phyloP scores from a whole-genome alignment of 1,284 basidiomycete genomes.

The Ceratobasidium sp. region DNA sequence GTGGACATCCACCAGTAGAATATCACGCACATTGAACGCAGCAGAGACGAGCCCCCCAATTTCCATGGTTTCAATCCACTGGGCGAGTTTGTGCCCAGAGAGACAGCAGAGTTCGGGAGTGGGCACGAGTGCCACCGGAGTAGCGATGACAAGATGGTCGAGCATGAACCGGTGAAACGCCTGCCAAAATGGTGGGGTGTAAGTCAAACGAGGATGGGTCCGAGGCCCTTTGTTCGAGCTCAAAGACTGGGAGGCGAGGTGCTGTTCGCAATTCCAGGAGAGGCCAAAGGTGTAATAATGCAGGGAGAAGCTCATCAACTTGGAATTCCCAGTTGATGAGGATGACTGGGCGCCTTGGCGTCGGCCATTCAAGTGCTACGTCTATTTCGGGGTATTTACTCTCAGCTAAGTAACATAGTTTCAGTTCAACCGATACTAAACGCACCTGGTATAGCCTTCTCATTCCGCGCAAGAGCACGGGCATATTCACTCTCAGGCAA shows the following conservation, averaged over 20 bases:
- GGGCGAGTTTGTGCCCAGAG: not conserved
- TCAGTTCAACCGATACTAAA: not conserved
- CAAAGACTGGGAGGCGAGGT: not conserved
- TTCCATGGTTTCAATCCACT: not conserved
- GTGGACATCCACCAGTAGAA: not conserved
- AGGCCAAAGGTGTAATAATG: slow-evolving; percentile 30
- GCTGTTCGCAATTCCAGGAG: not conserved
- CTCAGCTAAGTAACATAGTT: no score
- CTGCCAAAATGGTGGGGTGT: not conserved
- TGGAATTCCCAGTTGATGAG: not conserved
- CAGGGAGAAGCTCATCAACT: slow-evolving; percentile 25
- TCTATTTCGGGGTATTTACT: not conserved
- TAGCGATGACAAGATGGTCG: not conserved
- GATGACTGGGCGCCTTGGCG: slow-evolving; percentile 10
- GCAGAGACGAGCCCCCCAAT: not conserved
- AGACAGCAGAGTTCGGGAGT: not conserved
- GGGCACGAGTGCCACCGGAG: slow-evolving; percentile 1
- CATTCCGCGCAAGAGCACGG: not conserved
- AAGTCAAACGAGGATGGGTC: slow-evolving; percentile 12
- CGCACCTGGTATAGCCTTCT: not conserved
- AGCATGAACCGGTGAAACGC: not conserved
- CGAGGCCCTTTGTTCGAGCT: not conserved
- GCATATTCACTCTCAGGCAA: slow-evolving; percentile 8
- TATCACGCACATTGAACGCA: not conserved
- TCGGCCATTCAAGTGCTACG: not conserved